Conservation (phyloP, 768 basidiomycete species). For the Auriscalpium microsporum region DNA sequence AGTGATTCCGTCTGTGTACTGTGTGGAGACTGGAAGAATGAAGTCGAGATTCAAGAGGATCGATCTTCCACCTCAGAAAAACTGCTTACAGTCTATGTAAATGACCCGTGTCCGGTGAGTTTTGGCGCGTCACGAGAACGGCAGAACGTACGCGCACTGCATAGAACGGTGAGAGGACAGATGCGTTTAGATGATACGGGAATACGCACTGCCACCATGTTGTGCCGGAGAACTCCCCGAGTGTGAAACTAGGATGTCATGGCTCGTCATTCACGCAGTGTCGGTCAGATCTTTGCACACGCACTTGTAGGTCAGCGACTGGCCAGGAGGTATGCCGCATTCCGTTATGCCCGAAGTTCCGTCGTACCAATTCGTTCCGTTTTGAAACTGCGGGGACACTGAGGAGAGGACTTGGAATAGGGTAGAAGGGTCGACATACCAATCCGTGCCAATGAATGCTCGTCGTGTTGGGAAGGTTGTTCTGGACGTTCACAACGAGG, state of each 20-base stretch:
- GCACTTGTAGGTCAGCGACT: constrained; percentile 32
- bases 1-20: constrained; percentile 42
- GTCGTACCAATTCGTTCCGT: constrained; percentile 41
- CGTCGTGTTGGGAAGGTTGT: constrained; percentile 25
- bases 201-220: constrained; percentile 40
- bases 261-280: neutral
- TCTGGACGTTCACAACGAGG: constrained; percentile 28
- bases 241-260: constrained; percentile 25
- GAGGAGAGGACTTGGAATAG: neutral
- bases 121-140: too few species aligned
- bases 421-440: constrained; percentile 12
- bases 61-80: neutral
- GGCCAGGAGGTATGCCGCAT: constrained; percentile 46
- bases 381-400: constrained; percentile 26
- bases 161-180: neutral
- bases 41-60: constrained; percentile 13
- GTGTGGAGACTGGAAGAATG: constrained; percentile 16
- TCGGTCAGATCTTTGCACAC: neutral
- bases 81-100: too few species aligned
- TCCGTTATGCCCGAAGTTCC: constrained; percentile 39
- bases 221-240: constrained; percentile 36
- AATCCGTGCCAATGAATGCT: constrained; percentile 30
- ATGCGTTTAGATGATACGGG: neutral
- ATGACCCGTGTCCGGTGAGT: too few species aligned
- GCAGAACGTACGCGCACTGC: too few species aligned